Percentiles rank a stretch among this genome's conserved stretches.
phyloP scores from a whole-genome alignment of 306 rosid species.

The Ammopiptanthus mongolicus region DNA sequence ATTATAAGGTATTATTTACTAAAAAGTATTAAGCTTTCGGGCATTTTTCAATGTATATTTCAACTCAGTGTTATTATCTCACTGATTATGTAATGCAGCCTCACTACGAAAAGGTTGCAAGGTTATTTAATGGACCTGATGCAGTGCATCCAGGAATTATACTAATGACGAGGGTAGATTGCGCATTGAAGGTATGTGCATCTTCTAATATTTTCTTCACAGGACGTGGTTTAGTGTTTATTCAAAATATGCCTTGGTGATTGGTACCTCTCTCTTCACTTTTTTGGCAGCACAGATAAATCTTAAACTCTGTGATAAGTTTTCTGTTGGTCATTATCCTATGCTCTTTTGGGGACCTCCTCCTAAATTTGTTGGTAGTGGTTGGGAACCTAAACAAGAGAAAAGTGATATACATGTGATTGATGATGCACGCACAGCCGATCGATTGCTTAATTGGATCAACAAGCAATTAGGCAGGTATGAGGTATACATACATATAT shows the following conservation, averaged over 20 bases:
- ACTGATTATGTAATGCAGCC: conserved; percentile 50
- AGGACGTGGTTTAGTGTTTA: not conserved
- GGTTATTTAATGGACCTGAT: conserved; percentile 91
- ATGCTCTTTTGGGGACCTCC: conserved; percentile 96
- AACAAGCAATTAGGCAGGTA: conserved; percentile 88
- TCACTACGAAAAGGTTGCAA: conserved; percentile 90
- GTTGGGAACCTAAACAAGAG: conserved; percentile 72
- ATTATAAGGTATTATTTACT: conserved; percentile 69
- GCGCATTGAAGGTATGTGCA: conserved; percentile 70
- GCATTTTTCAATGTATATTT: not conserved
- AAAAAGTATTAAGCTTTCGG: not conserved
- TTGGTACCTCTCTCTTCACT: conserved; percentile 38
- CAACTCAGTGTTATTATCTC: conserved; percentile 9
- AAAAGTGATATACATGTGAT: conserved; percentile 61
- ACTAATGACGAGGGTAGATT: conserved; percentile 91
- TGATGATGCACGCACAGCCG: conserved; percentile 72
- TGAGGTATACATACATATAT: conserved; percentile 26
- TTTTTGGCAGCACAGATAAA: conserved; percentile 97
- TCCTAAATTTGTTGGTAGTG: conserved; percentile 65
- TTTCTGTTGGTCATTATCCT: conserved; percentile 87
- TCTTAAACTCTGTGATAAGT: conserved; percentile 86
- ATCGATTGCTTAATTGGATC: conserved; percentile 76
- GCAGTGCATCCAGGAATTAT: conserved; percentile 92
- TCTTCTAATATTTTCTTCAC: conserved; percentile 3
- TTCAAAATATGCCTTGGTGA: conserved; percentile 29